Conservation (phyloP, 345 rosid species). For the Kernera saxatilis region DNA sequence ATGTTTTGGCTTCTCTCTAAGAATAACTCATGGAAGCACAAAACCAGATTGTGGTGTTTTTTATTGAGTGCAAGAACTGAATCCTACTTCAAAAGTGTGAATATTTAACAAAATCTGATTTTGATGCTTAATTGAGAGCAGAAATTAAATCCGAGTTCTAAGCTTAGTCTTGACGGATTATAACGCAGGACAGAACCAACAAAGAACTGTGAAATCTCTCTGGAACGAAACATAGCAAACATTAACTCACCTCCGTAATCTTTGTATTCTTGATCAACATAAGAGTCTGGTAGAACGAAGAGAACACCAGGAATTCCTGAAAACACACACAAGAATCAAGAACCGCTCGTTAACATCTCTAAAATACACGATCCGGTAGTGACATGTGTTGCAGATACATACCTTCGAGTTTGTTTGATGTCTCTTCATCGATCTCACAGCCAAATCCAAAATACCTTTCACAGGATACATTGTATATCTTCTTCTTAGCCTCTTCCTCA, state of each 20-base stretch:
- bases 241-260: slow-evolving; percentile 74
- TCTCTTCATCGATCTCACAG: slow-evolving; percentile 86
- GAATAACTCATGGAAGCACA: background rate
- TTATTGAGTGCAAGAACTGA: background rate
- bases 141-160: background rate
- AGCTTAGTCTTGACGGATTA: background rate
- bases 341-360: background rate
- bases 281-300: slow-evolving; percentile 85
- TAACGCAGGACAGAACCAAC: background rate
- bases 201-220: background rate
- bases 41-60: background rate
- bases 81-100: background rate
- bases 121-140: background rate
- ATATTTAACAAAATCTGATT: background rate
- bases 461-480: slow-evolving; percentile 84
- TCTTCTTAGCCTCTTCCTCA: slow-evolving; percentile 83
- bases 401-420: slow-evolving; percentile 85
- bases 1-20: background rate
- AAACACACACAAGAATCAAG: background rate
- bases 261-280: slow-evolving; percentile 67
- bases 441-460: slow-evolving; percentile 94
- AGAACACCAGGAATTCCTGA: slow-evolving; percentile 75
- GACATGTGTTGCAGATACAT: background rate
- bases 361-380: background rate
- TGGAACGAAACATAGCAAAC: background rate